phyloP scores from a whole-genome alignment of 148 eudicot genomes.

The Arbutus unedo region DNA sequence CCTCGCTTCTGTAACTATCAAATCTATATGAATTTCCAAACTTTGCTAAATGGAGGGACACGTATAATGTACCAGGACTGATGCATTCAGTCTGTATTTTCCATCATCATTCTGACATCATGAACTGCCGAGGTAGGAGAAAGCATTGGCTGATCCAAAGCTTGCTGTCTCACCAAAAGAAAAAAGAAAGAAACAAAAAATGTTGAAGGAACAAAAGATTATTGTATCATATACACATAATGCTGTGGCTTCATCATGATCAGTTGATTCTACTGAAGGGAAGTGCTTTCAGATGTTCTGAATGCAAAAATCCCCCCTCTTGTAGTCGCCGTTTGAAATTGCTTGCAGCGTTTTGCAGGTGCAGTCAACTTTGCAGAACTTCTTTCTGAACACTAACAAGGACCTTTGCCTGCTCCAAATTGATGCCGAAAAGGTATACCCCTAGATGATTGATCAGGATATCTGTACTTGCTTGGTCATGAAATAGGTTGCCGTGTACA shows the following conservation, averaged over 20 bases:
- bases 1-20: background rate
- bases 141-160: background rate
- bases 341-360: constrained; percentile 49
- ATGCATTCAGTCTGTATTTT: background rate
- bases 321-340: background rate
- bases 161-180: background rate
- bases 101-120: background rate
- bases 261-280: background rate
- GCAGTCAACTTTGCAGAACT: constrained; percentile 60
- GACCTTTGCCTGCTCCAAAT: constrained; percentile 80
- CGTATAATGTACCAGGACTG: background rate
- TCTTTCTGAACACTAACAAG: constrained; percentile 42
- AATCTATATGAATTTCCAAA: background rate
- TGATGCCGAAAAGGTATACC: constrained; percentile 59
- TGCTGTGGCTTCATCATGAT: background rate
- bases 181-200: too few species aligned
- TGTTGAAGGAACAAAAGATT: background rate
- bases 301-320: background rate
- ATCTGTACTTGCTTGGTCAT: constrained; percentile 4
- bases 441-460: background rate
- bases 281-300: background rate
- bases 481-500: background rate
- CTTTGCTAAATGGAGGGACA: background rate
- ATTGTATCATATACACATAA: background rate
- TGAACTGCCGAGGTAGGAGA: background rate